Evolutionary conservation across 2,329 filamentous ascomycete species (phyloP).

Genomic region (Ophiostoma populinum): DNA sequence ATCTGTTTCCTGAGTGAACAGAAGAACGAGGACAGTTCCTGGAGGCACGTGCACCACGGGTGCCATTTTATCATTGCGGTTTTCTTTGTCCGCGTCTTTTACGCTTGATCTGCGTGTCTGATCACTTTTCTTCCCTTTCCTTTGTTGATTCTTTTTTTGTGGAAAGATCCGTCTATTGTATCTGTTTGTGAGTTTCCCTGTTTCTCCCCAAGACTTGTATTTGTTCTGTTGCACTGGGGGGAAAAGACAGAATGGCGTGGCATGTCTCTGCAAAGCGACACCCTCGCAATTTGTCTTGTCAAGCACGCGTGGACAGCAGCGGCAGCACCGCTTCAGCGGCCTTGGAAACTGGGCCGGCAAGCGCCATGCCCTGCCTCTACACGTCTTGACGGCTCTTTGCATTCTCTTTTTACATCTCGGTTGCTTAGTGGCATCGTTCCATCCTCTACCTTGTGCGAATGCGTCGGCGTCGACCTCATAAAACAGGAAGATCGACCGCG

Average conservation of each 20-base stretch:
- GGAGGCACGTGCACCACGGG: background rate
- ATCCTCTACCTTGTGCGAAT: background rate
- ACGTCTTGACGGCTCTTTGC: background rate
- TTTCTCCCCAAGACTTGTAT: background rate
- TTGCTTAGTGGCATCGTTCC: background rate
- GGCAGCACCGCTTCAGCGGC: background rate
- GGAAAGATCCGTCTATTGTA: background rate
- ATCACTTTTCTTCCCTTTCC: background rate
- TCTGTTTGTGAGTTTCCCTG: slow-evolving; percentile 1
- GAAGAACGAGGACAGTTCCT: background rate
- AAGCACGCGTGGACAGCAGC: background rate
- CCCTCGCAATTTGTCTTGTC: background rate
- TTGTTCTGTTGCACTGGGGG: background rate
- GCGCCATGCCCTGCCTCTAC: background rate
- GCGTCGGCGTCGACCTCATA: too few relatives aligned
- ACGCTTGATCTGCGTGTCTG: background rate
- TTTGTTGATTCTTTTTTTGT: background rate
- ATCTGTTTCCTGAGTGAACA: background rate
- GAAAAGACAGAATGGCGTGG: background rate
- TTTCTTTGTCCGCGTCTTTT: background rate
- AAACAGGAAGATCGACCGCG: too few relatives aligned
- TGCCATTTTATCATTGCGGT: background rate
- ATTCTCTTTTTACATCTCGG: background rate
- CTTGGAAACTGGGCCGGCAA: slow-evolving; percentile 4
- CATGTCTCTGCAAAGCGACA: background rate